phyloP scores from a whole-genome alignment of 306 rosid genomes.

The Casuarina equisetifolia region DNA sequence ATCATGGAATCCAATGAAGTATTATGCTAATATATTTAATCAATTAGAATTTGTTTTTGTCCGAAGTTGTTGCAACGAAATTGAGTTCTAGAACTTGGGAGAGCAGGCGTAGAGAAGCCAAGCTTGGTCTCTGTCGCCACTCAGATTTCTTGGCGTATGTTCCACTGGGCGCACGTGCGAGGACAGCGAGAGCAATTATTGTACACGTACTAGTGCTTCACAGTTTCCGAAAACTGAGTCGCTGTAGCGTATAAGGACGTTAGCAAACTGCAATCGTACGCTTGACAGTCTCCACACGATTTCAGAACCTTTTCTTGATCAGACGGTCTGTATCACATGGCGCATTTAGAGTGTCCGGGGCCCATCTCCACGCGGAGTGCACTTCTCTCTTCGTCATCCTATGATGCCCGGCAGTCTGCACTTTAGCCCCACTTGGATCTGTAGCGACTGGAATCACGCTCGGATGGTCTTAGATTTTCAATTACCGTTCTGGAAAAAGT shows the following conservation, averaged over 20 bases:
- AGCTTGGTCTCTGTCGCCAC: neutral
- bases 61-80: neutral
- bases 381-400: slow-evolving; percentile 2
- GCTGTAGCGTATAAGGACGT: neutral
- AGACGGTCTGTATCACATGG: slow-evolving; percentile 20
- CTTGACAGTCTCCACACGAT: neutral
- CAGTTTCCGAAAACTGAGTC: neutral
- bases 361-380: slow-evolving; percentile 20
- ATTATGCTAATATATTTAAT: too few species aligned
- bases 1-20: too few species aligned
- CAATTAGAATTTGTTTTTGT: too few species aligned
- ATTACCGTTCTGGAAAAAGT: neutral
- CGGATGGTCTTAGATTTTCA: neutral
- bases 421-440: neutral
- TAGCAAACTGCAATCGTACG: neutral
- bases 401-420: neutral
- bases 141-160: neutral
- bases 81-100: neutral
- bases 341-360: neutral
- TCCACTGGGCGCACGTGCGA: slow-evolving; percentile 9
- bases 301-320: neutral
- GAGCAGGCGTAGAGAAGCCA: too few species aligned
- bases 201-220: neutral
- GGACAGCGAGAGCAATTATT: neutral
- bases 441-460: slow-evolving; percentile 24